phyloP scores from a whole-genome alignment of 805 yeast genomes.

The Spathaspora passalidarum region DNA sequence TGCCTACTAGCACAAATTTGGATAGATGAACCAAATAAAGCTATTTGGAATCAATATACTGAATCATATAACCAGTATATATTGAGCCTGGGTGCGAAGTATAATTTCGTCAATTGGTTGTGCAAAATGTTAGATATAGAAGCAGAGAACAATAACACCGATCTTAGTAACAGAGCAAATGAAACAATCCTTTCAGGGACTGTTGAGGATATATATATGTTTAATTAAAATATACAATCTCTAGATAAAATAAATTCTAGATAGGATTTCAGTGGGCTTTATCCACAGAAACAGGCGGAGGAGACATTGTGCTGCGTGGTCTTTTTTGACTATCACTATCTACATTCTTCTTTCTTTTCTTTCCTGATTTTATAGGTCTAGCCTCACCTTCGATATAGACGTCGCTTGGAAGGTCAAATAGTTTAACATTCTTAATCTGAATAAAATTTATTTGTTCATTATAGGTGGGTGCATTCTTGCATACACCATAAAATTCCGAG shows the following conservation, averaged over 20 bases:
- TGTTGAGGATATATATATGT: constrained; percentile 5
- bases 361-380: constrained; percentile 61
- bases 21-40: constrained; percentile 21
- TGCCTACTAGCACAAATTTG: constrained; percentile 22
- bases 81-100: constrained; percentile 1
- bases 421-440: constrained; percentile 59
- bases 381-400: constrained; percentile 76
- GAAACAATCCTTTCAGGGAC: constrained; percentile 2
- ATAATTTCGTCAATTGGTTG: constrained; percentile 20
- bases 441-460: constrained; percentile 59
- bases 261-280: neutral
- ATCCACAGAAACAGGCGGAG: neutral
- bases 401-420: constrained; percentile 78
- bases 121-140: constrained; percentile 10
- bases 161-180: neutral
- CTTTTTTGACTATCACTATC: constrained; percentile 17
- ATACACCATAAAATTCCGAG: constrained; percentile 77
- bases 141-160: neutral
- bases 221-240: neutral
- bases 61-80: constrained; percentile 20
- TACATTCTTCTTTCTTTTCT: constrained; percentile 28
- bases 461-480: constrained; percentile 70
- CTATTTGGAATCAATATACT: constrained; percentile 29
- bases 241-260: neutral
- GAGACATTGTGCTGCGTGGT: constrained; percentile 34